Conservation (phyloP, 2,329 filamentous ascomycete genomes). For the Raffaelea ambrosiae region DNA sequence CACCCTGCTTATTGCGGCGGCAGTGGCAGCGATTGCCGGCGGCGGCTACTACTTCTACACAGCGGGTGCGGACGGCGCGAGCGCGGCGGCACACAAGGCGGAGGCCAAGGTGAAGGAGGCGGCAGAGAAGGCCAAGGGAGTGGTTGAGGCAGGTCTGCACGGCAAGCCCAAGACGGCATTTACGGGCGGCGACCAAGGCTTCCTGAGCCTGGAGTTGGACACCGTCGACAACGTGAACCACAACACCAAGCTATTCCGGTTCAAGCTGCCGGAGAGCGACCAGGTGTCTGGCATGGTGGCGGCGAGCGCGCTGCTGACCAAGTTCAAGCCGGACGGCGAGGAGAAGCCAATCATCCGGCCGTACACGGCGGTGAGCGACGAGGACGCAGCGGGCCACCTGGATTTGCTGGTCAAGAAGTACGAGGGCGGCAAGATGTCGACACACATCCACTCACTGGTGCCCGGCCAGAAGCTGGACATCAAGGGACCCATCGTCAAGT, state of each 20-base stretch:
- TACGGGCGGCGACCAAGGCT: slow-evolving; percentile 83
- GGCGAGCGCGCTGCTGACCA: slow-evolving; percentile 83
- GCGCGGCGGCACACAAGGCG: slow-evolving; percentile 13
- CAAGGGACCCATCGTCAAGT: slow-evolving; percentile 95
- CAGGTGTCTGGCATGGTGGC: slow-evolving; percentile 74
- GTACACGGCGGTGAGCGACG: slow-evolving; percentile 87
- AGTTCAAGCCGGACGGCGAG: slow-evolving; percentile 75
- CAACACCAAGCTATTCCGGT: slow-evolving; percentile 91
- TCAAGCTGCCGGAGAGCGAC: slow-evolving; percentile 76
- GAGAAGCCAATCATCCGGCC: slow-evolving; percentile 82
- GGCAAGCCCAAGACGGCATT: slow-evolving; percentile 42
- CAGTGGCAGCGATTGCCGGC: slow-evolving; percentile 43
- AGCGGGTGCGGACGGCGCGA: slow-evolving; percentile 25
- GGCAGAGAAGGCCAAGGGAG: slow-evolving; percentile 25
- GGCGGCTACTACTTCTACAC: slow-evolving; percentile 48
- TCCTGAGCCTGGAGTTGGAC: slow-evolving; percentile 71
- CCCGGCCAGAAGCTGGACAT: slow-evolving; percentile 78
- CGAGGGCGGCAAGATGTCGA: slow-evolving; percentile 83
- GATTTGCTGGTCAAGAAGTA: slow-evolving; percentile 92
- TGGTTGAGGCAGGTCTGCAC: slow-evolving; percentile 20
- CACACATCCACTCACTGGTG: slow-evolving; percentile 74
- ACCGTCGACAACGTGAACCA: slow-evolving; percentile 75
- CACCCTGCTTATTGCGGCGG: slow-evolving; percentile 53
- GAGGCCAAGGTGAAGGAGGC: slow-evolving; percentile 43
- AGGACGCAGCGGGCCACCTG: slow-evolving; percentile 70